These are phyloP conservation scores for Quillaja saponaria DNA, from an alignment of 306 rosid species.

Conservation along the genomic window DNA sequence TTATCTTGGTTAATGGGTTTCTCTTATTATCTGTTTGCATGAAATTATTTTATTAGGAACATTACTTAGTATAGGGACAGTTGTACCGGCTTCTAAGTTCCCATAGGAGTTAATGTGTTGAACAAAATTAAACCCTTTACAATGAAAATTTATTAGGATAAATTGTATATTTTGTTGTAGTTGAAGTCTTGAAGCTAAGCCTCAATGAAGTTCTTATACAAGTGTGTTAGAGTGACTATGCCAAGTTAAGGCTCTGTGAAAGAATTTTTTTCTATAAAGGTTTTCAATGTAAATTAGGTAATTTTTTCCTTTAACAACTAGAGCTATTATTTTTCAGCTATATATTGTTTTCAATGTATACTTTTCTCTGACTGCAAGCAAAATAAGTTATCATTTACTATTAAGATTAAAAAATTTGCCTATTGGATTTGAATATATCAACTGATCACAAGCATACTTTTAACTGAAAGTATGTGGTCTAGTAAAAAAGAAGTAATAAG, in stretches of 20 bases:
- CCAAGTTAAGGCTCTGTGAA: not conserved
- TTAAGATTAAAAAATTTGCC: too few species aligned
- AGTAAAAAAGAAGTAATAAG: too few species aligned
- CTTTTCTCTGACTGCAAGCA: too few species aligned
- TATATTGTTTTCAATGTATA: too few species aligned
- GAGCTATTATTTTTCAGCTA: too few species aligned
- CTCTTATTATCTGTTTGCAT: too few species aligned
- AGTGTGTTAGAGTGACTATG: not conserved
- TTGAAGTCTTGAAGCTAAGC: not conserved
- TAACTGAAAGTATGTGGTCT: too few species aligned
- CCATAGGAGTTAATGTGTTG: not conserved
- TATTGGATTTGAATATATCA: too few species aligned
- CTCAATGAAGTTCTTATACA: not conserved
- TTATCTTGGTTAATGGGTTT: too few species aligned
- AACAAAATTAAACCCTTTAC: not conserved
- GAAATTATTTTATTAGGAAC: too few species aligned
- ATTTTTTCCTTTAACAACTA: not conserved
- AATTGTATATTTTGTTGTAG: not conserved
- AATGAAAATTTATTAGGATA: not conserved
- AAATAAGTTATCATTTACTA: not conserved
- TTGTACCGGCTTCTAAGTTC: not conserved
- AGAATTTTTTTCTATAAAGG: not conserved
- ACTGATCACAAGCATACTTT: too few species aligned
- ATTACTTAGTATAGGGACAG: too few species aligned
- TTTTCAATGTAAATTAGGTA: not conserved